These are phyloP conservation scores for Aspergillus campestris DNA, from an alignment of 495 filamentous ascomycete species.

Conservation along the genomic window DNA sequence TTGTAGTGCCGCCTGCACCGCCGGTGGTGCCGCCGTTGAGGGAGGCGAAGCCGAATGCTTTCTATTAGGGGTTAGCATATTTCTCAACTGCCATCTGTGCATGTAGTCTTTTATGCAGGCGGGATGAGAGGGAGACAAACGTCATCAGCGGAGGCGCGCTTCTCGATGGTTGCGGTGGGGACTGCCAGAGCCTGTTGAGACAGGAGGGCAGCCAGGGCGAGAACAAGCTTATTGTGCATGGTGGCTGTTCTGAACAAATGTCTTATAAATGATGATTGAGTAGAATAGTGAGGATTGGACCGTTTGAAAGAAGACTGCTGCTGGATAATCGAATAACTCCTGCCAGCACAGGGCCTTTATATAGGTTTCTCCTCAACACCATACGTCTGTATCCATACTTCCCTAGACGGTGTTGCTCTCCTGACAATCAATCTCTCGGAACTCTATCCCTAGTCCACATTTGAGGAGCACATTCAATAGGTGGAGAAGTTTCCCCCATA, in stretches of 20 bases:
- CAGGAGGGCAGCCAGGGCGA: constrained; percentile 20
- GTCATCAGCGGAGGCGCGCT: constrained; percentile 23
- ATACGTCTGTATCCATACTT: no score
- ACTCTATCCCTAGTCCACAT: no score
- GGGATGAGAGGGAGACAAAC: constrained; percentile 6
- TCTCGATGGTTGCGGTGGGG: constrained; percentile 19
- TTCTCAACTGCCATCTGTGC: no score
- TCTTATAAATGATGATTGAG: not conserved
- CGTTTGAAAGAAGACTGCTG: constrained; percentile 1
- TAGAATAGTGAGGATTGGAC: not conserved
- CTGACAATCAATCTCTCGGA: no score
- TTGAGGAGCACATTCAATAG: no score
- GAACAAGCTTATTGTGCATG: constrained; percentile 23
- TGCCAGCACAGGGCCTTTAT: no score
- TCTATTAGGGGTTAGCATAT: constrained; percentile 6
- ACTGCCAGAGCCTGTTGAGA: constrained; percentile 22
- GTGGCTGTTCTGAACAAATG: not conserved
- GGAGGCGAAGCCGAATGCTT: constrained; percentile 32
- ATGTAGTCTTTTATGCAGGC: not conserved
- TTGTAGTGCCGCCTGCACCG: constrained; percentile 49
- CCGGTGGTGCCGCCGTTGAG: constrained; percentile 50
- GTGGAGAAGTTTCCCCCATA: no score
- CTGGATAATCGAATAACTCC: no score
- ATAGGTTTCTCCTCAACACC: no score
- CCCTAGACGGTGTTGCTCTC: no score